A percentile compares a stretch with the other conserved stretches of the same genome.
Evolutionary conservation across 768 basidiomycete genomes (phyloP).

Genomic region (Gloeophyllum trabeum): DNA sequence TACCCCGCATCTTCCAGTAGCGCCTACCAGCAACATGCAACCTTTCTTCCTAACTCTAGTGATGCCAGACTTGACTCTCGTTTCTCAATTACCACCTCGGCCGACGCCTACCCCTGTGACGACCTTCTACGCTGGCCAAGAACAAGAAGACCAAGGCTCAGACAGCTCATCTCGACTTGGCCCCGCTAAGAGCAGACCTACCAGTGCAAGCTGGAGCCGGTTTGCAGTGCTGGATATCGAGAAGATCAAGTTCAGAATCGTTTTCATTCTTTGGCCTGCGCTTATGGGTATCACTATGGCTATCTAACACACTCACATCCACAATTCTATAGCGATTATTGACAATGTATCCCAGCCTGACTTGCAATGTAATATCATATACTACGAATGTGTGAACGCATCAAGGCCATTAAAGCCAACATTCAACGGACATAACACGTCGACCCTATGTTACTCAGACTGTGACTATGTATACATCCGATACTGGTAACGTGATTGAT

Average conservation of each 20-base stretch:
- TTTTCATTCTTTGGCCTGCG: constrained; percentile 45
- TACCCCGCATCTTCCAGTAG: neutral
- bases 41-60: neutral
- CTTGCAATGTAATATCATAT: too few relatives aligned
- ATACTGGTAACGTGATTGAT: too few relatives aligned
- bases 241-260: constrained; percentile 26
- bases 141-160: neutral
- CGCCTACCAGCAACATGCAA: neutral
- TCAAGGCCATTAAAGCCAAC: too few relatives aligned
- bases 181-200: neutral
- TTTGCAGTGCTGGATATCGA: neutral
- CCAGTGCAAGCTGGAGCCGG: neutral
- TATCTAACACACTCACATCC: too few relatives aligned
- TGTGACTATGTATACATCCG: too few relatives aligned
- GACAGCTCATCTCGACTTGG: neutral
- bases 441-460: too few relatives aligned
- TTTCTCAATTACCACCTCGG: neutral
- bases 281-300: constrained; percentile 47
- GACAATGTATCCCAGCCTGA: too few relatives aligned
- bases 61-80: neutral
- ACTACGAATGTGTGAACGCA: too few relatives aligned
- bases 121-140: neutral
- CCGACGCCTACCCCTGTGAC: neutral
- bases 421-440: too few relatives aligned
- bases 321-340: too few relatives aligned